Conservation (phyloP, 805 yeast genomes). For the Zygoascus biomembranicola region DNA sequence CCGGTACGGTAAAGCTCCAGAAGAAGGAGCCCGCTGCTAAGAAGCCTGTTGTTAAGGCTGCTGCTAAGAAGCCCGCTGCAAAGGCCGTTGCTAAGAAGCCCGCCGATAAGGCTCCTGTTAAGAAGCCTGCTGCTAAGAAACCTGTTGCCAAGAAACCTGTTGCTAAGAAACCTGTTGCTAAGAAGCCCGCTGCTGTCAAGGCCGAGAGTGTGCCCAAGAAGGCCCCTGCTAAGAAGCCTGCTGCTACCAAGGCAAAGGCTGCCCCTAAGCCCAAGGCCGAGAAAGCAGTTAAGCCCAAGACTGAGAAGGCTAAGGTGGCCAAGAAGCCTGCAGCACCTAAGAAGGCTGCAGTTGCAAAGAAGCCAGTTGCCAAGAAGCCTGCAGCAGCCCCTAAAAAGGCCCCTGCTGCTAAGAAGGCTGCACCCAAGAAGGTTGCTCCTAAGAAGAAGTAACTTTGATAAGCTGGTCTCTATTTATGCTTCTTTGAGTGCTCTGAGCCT, state of each 20-base stretch:
- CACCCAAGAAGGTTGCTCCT: neutral
- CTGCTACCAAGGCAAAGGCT: constrained; percentile 19
- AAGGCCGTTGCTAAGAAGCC: constrained; percentile 36
- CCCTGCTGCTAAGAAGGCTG: constrained; percentile 10
- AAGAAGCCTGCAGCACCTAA: neutral
- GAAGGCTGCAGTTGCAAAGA: constrained; percentile 9
- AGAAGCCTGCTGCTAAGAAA: constrained; percentile 21
- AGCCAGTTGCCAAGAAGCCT: neutral
- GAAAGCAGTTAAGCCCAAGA: constrained; percentile 22
- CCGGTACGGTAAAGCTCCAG: constrained; percentile 71
- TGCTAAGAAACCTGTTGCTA: constrained; percentile 30
- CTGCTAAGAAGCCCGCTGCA: constrained; percentile 20
- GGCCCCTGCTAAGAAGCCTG: constrained; percentile 25
- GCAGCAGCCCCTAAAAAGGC: neutral
- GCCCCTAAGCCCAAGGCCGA: constrained; percentile 11
- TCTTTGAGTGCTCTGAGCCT: neutral
- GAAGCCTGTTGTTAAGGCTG: constrained; percentile 21
- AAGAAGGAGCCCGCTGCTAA: constrained; percentile 32
- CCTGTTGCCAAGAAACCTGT: constrained; percentile 17
- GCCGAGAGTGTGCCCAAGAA: constrained; percentile 4
- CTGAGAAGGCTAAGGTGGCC: neutral
- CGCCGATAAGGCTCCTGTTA: constrained; percentile 26
- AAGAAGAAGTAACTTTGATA: constrained; percentile 5
- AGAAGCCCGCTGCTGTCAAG: constrained; percentile 36
- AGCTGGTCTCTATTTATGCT: neutral